A percentile compares a stretch with the other conserved stretches of the same genome.
phyloP scores from a whole-genome alignment of 441 rosid species.

The Omphalea diandra region DNA sequence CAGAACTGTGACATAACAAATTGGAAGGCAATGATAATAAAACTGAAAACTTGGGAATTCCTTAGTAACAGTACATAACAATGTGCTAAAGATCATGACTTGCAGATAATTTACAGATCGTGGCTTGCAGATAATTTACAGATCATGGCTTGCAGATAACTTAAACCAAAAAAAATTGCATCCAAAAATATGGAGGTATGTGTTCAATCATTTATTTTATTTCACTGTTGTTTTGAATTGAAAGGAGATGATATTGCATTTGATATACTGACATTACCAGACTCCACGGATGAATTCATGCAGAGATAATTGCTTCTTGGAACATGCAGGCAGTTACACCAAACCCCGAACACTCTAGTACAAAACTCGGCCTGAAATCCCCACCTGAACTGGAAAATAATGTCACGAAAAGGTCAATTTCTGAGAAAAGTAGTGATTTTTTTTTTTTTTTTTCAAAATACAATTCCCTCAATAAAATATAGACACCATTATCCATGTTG shows the following conservation, averaged over 20 bases:
- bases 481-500: neutral
- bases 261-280: conserved; percentile 7
- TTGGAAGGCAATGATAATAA: too few species aligned
- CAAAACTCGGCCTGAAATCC: neutral
- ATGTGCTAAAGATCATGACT: too few species aligned
- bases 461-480: neutral
- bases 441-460: conserved; percentile 2
- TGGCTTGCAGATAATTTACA: too few species aligned
- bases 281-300: conserved; percentile 4
- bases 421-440: neutral
- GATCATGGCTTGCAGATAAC: too few species aligned
- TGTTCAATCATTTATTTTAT: neutral
- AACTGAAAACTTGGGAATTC: too few species aligned
- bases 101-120: too few species aligned
- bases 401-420: neutral
- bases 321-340: conserved; percentile 2
- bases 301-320: neutral
- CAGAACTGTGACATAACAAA: too few species aligned
- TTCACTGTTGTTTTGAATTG: neutral
- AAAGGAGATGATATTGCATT: neutral
- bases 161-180: too few species aligned
- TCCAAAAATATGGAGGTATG: neutral
- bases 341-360: neutral
- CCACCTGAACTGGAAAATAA: neutral
- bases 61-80: too few species aligned